Base-by-base conservation (phyloP, 2,329 filamentous ascomycete genomes). In the Colletotrichum horii region DNA sequence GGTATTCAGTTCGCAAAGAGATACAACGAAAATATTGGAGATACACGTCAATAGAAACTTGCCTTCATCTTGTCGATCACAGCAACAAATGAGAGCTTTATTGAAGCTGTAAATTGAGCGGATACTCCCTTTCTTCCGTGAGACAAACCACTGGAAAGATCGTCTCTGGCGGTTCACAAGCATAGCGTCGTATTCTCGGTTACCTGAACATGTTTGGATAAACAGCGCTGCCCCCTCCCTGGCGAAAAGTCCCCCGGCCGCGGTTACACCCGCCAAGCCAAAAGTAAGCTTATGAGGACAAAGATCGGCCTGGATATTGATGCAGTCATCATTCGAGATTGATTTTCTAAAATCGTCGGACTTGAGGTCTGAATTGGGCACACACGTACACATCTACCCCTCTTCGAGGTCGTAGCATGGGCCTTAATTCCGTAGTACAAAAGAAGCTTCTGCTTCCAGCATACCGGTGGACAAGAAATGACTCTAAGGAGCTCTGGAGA, bases 381-480 rank as follows among this genome's bases (percentile, higher is more conserved):
- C 11, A 12, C 30, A 12, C 38, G 8, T 5, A 43, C 19, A 19
- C n/a, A 43, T 19, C 19, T 43, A 43, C 38, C 16, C 38, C 38
- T 43, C 38, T n/a, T 43, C 16, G 9, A 19, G 16, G 8, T 43
- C 38, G 38, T n/a, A 11, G 16, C 9, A 43, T 9, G 19, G 38
- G 16, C 38, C 8, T 19, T n/a, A 8, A 19, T 43, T 19, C 16
- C 36, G 16, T 16, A 22, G 38, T 48, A 48, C 19, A 48, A 48
- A 48, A 48, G 19, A 4, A 5, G 19, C 19, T 3, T 3, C 19
- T 2, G 9, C 3, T 16, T 48, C 38, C 11, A n/a, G 11, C 38
- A 9, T 19, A n/a, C 3, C 19, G 3, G 11, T n/a, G n/a, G 1
- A 5, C 19, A n/a, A 12, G 8, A n/a, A 3, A n/a, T n/a, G 9